Conservation (phyloP, 2,329 filamentous ascomycete species). For the Talaromyces albobiverticillius region DNA sequence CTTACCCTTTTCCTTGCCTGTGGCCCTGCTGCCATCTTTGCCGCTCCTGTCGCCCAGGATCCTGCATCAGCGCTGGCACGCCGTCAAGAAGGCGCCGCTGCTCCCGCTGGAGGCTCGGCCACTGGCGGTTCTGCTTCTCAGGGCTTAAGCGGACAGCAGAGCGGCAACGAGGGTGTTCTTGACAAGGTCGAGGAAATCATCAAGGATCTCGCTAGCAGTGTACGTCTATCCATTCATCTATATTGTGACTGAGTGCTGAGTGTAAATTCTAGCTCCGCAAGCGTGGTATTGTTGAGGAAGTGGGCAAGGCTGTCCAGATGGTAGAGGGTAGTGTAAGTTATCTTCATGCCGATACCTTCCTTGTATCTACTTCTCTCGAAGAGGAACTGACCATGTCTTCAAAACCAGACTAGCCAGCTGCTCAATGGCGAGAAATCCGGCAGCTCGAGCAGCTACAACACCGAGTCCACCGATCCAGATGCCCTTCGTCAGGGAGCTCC, state of each 20-base stretch:
- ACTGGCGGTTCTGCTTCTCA: conserved; percentile 4
- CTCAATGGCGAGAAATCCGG: conserved; percentile 13
- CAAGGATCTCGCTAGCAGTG: conserved; percentile 3
- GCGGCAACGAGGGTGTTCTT: conserved; percentile 10
- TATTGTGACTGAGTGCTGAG: neutral
- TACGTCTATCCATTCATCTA: neutral
- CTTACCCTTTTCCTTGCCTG: conserved; percentile 11
- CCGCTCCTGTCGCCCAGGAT: conserved; percentile 9
- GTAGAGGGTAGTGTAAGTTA: conserved; percentile 5
- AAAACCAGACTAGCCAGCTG: conserved; percentile 8
- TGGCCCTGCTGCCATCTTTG: conserved; percentile 11
- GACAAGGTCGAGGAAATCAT: conserved; percentile 12
- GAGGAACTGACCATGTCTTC: neutral
- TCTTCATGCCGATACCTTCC: no score
- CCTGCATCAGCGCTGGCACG: neutral
- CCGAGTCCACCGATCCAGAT: conserved; percentile 21
- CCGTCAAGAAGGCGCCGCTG: neutral
- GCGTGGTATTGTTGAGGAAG: conserved; percentile 10
- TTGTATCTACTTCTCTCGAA: neutral
- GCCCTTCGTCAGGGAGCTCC: conserved; percentile 1
- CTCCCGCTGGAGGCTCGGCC: neutral
- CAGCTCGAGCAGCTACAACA: conserved; percentile 12
- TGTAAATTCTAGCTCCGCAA: conserved; percentile 10
- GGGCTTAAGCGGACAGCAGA: neutral
- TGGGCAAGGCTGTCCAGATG: neutral